Base-by-base conservation (phyloP, 1,139 yeast genomes). In the Tardiomyces digboiensis region DNA sequence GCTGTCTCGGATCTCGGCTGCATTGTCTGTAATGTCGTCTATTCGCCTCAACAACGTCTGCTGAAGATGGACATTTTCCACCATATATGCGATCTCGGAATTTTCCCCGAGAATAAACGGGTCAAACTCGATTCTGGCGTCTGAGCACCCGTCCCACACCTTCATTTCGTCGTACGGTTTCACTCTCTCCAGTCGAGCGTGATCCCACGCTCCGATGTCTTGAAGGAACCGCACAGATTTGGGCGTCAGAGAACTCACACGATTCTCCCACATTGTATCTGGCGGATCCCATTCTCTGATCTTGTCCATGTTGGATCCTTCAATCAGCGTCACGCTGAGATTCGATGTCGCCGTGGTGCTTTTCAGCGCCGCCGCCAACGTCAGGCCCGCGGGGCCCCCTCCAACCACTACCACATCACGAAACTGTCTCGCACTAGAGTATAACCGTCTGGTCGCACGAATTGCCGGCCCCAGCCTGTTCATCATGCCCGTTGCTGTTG, bases 321-420 rank as follows among this genome's bases (percentile, higher is more conserved):
- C 98, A 14, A 91, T 71, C 44, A 91, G 67, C 0, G 82, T 76
- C 42, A 93, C 76, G 43, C 73, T 71, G 41, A 87, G 70, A 45
- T 76, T 71, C 21, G 66, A 68, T 3, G 95, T 76, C 36, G 70
- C 62, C 8, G 82, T 78, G 2, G 89, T 80, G 53, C 74, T 72
- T 59, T 84, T 73, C 59, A 82, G 60, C 0, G 95, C 94, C 0
- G 95, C 75, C 2, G 93, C 80, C 36, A 91, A 68, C 1, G 97
- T 82, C 45, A 91, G 67, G 0, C 99, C 99, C 0, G 98, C 97
- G 1, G 97, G 96, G 0, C 99, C 99, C 6, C 95, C 98, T 21
- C 99, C 99, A 40, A 93, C 84, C 46, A 91, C 83, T 12, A 86
- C 81, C 20, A 93, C 78, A 61, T 91, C 99, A 43, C 55, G 46